phyloP scores from a whole-genome alignment of 306 rosid genomes.

The Rubus idaeus region DNA sequence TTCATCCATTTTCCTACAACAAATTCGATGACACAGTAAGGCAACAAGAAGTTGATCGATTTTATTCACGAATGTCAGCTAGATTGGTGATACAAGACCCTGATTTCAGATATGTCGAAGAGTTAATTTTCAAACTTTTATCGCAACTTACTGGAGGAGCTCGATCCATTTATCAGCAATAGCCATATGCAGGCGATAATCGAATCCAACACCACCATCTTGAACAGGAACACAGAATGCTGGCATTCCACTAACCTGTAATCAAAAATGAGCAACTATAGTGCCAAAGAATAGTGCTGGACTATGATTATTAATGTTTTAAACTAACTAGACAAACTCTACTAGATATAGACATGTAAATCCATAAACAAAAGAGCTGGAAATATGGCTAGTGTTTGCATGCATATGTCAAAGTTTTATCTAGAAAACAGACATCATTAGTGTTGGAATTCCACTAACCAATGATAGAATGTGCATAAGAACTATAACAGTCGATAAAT shows the following conservation, averaged over 20 bases:
- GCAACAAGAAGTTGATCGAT: neutral
- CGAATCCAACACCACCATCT: slow-evolving; percentile 93
- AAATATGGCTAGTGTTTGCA: neutral
- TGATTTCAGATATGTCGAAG: neutral
- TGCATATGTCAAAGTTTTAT: too few species aligned
- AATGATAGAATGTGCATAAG: too few species aligned
- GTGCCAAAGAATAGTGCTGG: neutral
- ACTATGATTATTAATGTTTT: slow-evolving; percentile 12
- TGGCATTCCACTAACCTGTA: slow-evolving; percentile 99
- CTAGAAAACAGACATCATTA: too few species aligned
- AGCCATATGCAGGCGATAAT: slow-evolving; percentile 97
- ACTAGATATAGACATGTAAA: neutral
- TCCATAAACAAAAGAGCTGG: neutral
- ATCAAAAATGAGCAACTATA: slow-evolving; percentile 18
- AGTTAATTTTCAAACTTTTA: neutral
- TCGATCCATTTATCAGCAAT: slow-evolving; percentile 99
- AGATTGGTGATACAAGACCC: slow-evolving; percentile 6
- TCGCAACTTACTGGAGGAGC: slow-evolving; percentile 67
- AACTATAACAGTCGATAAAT: too few species aligned
- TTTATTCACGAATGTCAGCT: neutral
- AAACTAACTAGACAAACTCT: neutral
- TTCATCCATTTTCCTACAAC: slow-evolving; percentile 71
- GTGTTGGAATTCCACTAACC: too few species aligned
- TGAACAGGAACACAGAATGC: slow-evolving; percentile 81
- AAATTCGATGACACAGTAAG: neutral